Evolutionary conservation across 805 yeast genomes (phyloP), one percentile per base, ranked within the genome.

Genomic region (Starmerella stigmatis): DNA sequence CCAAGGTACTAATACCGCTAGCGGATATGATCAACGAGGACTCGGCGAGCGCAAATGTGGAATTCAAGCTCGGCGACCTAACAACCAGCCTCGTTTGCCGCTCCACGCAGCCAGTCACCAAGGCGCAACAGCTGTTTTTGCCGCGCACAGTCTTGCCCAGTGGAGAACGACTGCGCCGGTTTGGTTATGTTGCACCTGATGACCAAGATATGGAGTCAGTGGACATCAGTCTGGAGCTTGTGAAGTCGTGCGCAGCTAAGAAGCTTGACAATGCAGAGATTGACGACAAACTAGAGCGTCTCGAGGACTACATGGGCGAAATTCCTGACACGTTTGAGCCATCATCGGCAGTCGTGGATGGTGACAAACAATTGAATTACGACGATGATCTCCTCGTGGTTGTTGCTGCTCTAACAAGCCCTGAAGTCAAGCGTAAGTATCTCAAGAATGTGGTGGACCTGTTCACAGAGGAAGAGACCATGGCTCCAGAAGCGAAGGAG

Each of bases 21-120:
- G 97, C 97, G 0, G 98, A 89, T 59, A 78, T 85, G 19, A 65
- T 92, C 48, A 89, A 92, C 59, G 85, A 96, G 21, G 15, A 22
- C n/a, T 8, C 40, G 4, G 7, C 11, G 13, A 16, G n/a, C 13
- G 21, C 30, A 13, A 36, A 36, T 15, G 40, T 36, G 2, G 40
- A 36, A 22, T 36, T 36, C 21, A n/a, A 8, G 21, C 21, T 25
- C 10, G 40, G 28, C 15, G 40, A 36, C n/a, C 30, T 36, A 8
- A 10, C 21, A 12, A 19, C 40, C 4, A 30, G 40, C 20, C 40
- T 36, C 8, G 15, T 22, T 5, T 36, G 40, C 16, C 16, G n/a
- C 4, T n/a, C 30, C 40, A 36, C 40, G 5, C 4, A 4, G 4
- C 22, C 21, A 3, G 7, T 36, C 10, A n/a, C 11, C 3, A 15